Evolutionary conservation across 1,284 basidiomycete species (phyloP).

Genomic region (Ganoderma sp.): DNA sequence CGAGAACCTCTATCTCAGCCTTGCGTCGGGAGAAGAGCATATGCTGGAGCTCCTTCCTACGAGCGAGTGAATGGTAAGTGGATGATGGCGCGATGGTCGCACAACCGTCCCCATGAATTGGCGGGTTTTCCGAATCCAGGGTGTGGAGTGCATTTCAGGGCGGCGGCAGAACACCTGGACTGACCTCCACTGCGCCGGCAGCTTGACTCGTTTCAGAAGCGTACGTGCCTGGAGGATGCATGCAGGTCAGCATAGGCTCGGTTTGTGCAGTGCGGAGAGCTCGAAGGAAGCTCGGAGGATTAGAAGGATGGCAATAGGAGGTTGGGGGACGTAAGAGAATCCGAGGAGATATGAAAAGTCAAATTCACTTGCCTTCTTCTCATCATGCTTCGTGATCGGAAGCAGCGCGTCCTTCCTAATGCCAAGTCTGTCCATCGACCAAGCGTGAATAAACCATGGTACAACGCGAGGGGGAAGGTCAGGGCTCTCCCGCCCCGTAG

Average conservation of each 20-base stretch:
- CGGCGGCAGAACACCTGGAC: slow-evolving; percentile 34
- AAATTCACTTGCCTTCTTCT: slow-evolving; percentile 64
- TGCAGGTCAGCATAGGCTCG: slow-evolving; percentile 1
- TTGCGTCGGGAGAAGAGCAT: slow-evolving; percentile 84
- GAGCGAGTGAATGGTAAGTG: not conserved
- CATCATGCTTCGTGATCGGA: slow-evolving; percentile 73
- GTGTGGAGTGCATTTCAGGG: not conserved
- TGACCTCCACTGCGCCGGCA: slow-evolving; percentile 78
- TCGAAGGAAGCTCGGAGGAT: slow-evolving; percentile 5
- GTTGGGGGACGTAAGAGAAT: slow-evolving; percentile 1
- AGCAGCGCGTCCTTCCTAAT: slow-evolving; percentile 68
- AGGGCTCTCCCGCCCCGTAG: slow-evolving; percentile 1
- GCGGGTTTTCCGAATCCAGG: slow-evolving; percentile 7
- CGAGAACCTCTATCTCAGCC: slow-evolving; percentile 86
- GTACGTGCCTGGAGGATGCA: slow-evolving; percentile 59
- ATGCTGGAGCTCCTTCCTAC: slow-evolving; percentile 75
- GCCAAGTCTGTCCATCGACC: slow-evolving; percentile 52
- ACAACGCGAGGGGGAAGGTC: not conserved
- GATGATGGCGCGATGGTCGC: not conserved
- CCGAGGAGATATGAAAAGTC: not conserved
- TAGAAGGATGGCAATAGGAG: not conserved
- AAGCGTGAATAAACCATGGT: not conserved
- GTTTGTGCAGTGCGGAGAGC: slow-evolving; percentile 2
- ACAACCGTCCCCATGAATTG: not conserved
- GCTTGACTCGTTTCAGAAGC: slow-evolving; percentile 59